Conservation (phyloP, 2,329 filamentous ascomycete species). For the Coleophoma crateriformis region DNA sequence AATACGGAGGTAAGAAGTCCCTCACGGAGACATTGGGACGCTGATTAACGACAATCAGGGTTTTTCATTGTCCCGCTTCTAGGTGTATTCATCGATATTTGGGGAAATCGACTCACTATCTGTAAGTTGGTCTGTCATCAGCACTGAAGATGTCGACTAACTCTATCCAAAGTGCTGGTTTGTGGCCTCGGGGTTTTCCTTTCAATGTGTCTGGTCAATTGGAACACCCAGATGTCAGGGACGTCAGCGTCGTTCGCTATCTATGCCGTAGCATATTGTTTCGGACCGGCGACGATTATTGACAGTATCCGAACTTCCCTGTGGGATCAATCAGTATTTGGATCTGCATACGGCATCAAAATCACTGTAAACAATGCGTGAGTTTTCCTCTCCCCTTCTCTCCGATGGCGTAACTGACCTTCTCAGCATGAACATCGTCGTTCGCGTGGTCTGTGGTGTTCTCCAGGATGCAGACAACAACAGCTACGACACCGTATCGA, state of each 20-base stretch:
- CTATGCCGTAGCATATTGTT: conserved; percentile 47
- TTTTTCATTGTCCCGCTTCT: conserved; percentile 54
- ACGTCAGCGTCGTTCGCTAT: conserved; percentile 55
- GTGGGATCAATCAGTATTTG: conserved; percentile 55
- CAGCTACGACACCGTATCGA: conserved; percentile 47
- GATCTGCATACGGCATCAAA: conserved; percentile 54
- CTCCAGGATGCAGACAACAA: conserved; percentile 53
- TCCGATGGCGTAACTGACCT: neutral
- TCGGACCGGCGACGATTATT: conserved; percentile 54
- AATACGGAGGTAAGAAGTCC: conserved; percentile 38
- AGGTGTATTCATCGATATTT: conserved; percentile 49
- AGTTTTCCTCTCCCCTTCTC: conserved; percentile 6
- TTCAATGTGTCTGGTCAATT: conserved; percentile 49
- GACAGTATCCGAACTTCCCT: conserved; percentile 55
- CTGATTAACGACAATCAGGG: conserved; percentile 17
- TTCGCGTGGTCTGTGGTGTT: conserved; percentile 49
- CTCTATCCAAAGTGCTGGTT: conserved; percentile 24
- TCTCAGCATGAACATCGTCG: conserved; percentile 52
- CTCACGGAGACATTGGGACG: neutral
- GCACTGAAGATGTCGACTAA: neutral
- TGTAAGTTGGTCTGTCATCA: conserved; percentile 22
- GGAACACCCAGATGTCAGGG: conserved; percentile 39
- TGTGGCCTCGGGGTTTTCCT: conserved; percentile 45
- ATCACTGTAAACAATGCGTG: conserved; percentile 55
- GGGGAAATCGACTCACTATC: conserved; percentile 45